Percentiles rank a stretch among this genome's conserved stretches.
Conservation (phyloP, 371 early-diverging fungal species). For the Capillidium heterosporum region DNA sequence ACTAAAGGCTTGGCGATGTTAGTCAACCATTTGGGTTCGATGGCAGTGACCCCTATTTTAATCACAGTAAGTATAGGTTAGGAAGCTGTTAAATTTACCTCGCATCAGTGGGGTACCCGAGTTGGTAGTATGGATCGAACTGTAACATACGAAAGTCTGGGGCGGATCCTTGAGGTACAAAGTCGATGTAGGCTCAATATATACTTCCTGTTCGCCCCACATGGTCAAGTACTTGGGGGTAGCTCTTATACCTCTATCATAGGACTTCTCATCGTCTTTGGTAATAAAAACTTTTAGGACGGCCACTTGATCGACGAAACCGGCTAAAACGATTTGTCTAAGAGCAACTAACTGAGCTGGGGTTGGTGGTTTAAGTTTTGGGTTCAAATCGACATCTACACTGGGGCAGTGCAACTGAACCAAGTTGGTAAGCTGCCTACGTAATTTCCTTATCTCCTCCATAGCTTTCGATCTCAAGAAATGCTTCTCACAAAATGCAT, state of each 20-base stretch:
- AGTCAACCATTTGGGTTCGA: constrained; percentile 8
- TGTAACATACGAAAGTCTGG: constrained; percentile 59
- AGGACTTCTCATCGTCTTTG: constrained; percentile 23
- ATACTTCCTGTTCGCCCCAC: constrained; percentile 53
- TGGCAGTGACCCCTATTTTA: constrained; percentile 9
- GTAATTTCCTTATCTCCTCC: constrained; percentile 77
- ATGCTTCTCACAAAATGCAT: constrained; percentile 55
- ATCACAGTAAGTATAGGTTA: constrained; percentile 3
- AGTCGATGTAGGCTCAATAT: constrained; percentile 54
- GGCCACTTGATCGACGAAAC: constrained; percentile 84
- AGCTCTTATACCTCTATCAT: constrained; percentile 16
- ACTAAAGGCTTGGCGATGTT: constrained; percentile 3
- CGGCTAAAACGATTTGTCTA: constrained; percentile 69
- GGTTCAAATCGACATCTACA: constrained; percentile 26
- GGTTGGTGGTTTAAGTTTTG: constrained; percentile 11
- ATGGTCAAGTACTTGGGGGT: constrained; percentile 52
- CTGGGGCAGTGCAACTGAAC: constrained; percentile 45
- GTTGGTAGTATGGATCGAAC: constrained; percentile 28
- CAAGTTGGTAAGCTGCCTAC: constrained; percentile 65
- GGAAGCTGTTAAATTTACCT: neutral
- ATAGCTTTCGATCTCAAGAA: constrained; percentile 77
- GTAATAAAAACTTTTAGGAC: constrained; percentile 49
- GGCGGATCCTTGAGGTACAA: constrained; percentile 42
- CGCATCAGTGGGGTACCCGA: constrained; percentile 8
- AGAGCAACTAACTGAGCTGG: constrained; percentile 23